These are phyloP conservation scores for Aureobasidium sp. DNA, from an alignment of 2,329 filamentous ascomycete species.

Conservation along the genomic window DNA sequence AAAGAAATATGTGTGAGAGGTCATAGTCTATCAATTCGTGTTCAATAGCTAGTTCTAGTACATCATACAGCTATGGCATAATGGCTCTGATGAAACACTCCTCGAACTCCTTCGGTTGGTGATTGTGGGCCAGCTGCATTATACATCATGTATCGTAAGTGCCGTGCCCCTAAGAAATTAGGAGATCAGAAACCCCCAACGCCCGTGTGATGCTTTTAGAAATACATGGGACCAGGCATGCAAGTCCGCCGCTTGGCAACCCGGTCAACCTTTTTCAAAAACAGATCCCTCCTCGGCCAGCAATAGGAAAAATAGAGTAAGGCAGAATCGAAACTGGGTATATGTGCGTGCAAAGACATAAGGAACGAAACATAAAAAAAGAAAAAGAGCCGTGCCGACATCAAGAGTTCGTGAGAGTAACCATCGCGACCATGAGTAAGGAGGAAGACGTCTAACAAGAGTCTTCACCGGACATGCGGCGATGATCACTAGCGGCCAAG, in stretches of 20 bases:
- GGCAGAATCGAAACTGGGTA: conserved; percentile 14
- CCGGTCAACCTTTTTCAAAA: not conserved
- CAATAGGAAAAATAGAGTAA: not conserved
- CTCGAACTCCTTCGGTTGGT: not conserved
- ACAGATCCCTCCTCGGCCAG: not conserved
- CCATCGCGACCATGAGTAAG: not conserved
- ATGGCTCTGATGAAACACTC: not conserved
- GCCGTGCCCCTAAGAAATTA: not conserved
- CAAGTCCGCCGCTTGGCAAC: not conserved
- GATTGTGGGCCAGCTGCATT: not conserved
- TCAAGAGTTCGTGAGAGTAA: not conserved
- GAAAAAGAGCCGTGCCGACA: conserved; percentile 3
- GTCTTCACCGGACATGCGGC: conserved; percentile 28
- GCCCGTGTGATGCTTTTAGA: conserved; percentile 5
- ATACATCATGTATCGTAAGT: not conserved
- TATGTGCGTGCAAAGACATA: conserved; percentile 14
- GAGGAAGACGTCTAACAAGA: conserved; percentile 1
- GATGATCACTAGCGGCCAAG: conserved; percentile 31
- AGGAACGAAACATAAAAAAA: conserved; percentile 1
- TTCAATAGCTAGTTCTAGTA: not conserved
- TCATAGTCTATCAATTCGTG: not conserved
- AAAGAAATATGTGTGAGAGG: not conserved
- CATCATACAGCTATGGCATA: not conserved
- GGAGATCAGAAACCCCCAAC: not conserved
- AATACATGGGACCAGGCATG: not conserved